Evolutionary conservation across 768 basidiomycete genomes (phyloP).

Genomic region (Tricholoma hemisulphureum): DNA sequence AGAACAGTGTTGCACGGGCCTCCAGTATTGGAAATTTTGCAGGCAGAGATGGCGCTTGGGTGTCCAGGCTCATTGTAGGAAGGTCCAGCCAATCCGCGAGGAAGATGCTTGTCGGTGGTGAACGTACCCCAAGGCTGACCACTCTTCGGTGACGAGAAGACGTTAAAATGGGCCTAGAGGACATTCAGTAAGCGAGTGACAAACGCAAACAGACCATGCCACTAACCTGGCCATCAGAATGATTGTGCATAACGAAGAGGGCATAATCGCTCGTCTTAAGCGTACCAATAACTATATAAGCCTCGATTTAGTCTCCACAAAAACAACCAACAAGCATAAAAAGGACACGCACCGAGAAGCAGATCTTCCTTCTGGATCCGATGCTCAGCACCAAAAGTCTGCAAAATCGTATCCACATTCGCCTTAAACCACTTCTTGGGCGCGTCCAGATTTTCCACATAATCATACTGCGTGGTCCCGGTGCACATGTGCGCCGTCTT

Average conservation of each 20-base stretch:
- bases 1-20: constrained; percentile 57
- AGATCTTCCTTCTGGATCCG: constrained; percentile 59
- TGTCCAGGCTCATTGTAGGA: constrained; percentile 42
- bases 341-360: constrained; percentile 41
- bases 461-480: constrained; percentile 68
- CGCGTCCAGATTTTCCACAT: constrained; percentile 59
- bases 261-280: constrained; percentile 72
- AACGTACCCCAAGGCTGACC: constrained; percentile 80
- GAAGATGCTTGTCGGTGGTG: constrained; percentile 50
- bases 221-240: constrained; percentile 56
- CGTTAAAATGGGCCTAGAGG: constrained; percentile 64
- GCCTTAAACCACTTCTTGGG: constrained; percentile 74
- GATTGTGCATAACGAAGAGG: constrained; percentile 70
- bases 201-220: neutral
- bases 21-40: constrained; percentile 52
- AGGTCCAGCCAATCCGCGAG: constrained; percentile 43
- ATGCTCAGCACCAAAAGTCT: constrained; percentile 50
- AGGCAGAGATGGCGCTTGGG: constrained; percentile 37
- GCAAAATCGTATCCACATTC: constrained; percentile 63
- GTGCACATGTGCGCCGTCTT: constrained; percentile 65
- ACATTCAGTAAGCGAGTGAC: neutral
- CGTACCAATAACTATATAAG: constrained; percentile 56
- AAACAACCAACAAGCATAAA: neutral
- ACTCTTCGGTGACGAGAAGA: constrained; percentile 48
- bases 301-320: neutral